Evolutionary conservation across 768 basidiomycete genomes (phyloP).

Genomic region (Rhodotorula graminis): DNA sequence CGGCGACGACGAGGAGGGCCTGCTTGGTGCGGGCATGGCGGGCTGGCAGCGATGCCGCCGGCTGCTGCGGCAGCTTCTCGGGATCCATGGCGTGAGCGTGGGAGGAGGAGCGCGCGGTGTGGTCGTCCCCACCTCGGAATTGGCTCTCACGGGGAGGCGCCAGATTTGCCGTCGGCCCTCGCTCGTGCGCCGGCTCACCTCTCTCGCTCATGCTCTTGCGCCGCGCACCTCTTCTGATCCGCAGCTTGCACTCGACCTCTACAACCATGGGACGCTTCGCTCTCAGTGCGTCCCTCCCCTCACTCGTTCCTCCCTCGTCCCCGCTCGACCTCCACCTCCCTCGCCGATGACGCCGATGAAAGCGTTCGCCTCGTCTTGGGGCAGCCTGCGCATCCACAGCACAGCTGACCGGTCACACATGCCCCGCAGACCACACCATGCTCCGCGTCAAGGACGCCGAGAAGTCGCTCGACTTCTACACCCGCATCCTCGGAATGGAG

Average conservation of each 20-base stretch:
- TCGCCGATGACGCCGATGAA: background rate
- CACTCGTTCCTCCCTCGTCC: too few species aligned
- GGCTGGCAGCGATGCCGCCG: background rate
- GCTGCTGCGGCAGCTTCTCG: background rate
- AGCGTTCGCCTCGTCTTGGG: too few species aligned
- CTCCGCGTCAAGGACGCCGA: constrained; percentile 82
- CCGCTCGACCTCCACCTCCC: background rate
- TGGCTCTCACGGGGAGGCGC: too few species aligned
- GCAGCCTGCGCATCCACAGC: too few species aligned
- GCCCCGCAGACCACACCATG: constrained; percentile 59
- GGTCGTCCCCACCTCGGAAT: too few species aligned
- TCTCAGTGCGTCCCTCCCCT: background rate
- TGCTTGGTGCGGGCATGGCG: background rate
- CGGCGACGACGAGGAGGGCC: background rate
- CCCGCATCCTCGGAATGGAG: constrained; percentile 36
- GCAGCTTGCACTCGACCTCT: background rate
- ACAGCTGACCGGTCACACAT: too few species aligned
- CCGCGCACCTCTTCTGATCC: background rate
- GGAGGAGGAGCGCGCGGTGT: too few species aligned
- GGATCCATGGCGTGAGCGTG: background rate
- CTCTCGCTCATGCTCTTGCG: background rate
- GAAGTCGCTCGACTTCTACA: constrained; percentile 15
- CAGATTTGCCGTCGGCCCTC: too few species aligned
- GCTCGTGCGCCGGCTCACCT: too few species aligned
- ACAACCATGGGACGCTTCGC: background rate